phyloP scores from a whole-genome alignment of 495 filamentous ascomycete species.

The Staphylotrichum tortipilum region DNA sequence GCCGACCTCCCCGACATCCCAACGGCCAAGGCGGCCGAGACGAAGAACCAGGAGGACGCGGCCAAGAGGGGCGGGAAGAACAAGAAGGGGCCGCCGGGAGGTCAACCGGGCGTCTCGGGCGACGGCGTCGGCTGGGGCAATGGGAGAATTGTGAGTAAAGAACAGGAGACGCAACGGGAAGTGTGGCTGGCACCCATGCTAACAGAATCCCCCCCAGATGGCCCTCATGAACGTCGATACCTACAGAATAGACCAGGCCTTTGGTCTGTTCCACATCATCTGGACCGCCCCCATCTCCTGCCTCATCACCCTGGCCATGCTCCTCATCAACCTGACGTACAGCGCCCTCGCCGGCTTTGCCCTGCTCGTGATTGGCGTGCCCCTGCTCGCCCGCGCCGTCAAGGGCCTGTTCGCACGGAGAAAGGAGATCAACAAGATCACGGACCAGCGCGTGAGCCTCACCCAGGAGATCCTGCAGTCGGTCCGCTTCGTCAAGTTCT shows the following conservation, averaged over 20 bases:
- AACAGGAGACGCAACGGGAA: neutral
- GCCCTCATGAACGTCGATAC: constrained; percentile 93
- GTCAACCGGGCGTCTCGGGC: constrained; percentile 42
- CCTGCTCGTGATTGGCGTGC: constrained; percentile 67
- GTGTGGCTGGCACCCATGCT: neutral
- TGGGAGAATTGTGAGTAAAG: constrained; percentile 54
- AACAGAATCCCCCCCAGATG: constrained; percentile 29
- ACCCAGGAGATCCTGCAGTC: constrained; percentile 89
- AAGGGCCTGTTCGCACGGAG: constrained; percentile 61
- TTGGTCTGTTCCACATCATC: constrained; percentile 77
- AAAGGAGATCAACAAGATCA: constrained; percentile 78
- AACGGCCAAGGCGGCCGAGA: constrained; percentile 30
- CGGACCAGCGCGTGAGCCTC: constrained; percentile 79
- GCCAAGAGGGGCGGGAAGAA: constrained; percentile 13
- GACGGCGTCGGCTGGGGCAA: constrained; percentile 83
- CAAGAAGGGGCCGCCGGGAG: constrained; percentile 22
- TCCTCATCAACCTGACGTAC: constrained; percentile 79
- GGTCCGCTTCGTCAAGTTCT: constrained; percentile 91
- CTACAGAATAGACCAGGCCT: constrained; percentile 78
- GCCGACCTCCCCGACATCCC: constrained; percentile 28
- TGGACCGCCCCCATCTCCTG: constrained; percentile 79
- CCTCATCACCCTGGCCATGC: constrained; percentile 64
- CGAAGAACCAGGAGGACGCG: constrained; percentile 20
- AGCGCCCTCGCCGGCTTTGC: constrained; percentile 83
- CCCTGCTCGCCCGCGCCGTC: constrained; percentile 64